A percentile compares a stretch with the other conserved stretches of the same genome.
phyloP scores from a whole-genome alignment of 371 early-diverging fungal genomes.

The Mucor indicus region DNA sequence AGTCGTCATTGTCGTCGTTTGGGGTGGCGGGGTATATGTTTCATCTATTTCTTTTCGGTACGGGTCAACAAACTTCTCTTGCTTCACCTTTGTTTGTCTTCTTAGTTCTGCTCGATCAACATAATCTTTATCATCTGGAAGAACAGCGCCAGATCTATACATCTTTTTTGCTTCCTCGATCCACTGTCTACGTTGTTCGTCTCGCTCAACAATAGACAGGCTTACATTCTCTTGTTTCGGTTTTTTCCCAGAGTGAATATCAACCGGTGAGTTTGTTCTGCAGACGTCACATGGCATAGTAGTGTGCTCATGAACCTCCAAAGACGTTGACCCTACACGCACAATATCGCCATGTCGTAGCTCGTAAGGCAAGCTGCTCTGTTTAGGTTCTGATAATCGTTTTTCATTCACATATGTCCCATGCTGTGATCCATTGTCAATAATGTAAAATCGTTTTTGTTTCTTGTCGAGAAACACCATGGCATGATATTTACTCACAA shows the following conservation, averaged over 20 bases:
- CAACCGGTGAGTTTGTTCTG: conserved; percentile 15
- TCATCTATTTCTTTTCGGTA: not conserved
- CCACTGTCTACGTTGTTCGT: conserved; percentile 13
- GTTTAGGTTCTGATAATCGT: conserved; percentile 32
- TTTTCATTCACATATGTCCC: conserved; percentile 39
- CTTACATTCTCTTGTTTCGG: conserved; percentile 1
- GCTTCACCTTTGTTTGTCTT: conserved; percentile 4
- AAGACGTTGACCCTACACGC: conserved; percentile 27
- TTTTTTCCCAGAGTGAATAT: conserved; percentile 8
- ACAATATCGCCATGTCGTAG: conserved; percentile 30
- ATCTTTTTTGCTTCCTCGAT: conserved; percentile 3
- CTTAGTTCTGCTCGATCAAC: conserved; percentile 17
- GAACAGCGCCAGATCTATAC: not conserved
- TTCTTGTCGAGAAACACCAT: conserved; percentile 25
- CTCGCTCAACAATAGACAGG: conserved; percentile 4
- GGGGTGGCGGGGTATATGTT: not conserved
- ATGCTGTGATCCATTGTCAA: conserved; percentile 43
- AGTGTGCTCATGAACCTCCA: conserved; percentile 37
- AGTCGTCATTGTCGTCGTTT: not conserved
- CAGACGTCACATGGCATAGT: conserved; percentile 35
- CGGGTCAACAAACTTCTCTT: conserved; percentile 3
- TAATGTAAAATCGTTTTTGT: conserved; percentile 20
- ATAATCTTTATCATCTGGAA: not conserved
- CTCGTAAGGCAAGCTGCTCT: conserved; percentile 27
- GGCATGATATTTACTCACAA: conserved; percentile 43